Evolutionary conservation across 371 early-diverging fungal genomes (phyloP), one percentile per base, ranked within the genome.

Genomic region (Syncephalastrum sp.): DNA sequence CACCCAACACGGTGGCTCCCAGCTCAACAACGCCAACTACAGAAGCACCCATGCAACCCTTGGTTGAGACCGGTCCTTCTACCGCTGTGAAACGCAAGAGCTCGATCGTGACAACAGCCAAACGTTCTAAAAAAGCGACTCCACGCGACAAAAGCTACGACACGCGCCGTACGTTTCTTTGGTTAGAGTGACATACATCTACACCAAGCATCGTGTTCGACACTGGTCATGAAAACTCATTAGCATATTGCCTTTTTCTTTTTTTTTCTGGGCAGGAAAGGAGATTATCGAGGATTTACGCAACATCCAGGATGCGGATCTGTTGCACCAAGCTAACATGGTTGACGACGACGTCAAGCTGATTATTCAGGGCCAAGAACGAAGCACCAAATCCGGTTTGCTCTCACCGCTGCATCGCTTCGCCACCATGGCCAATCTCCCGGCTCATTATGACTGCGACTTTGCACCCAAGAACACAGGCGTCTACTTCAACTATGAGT

Each of bases 391-490:
- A 45, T 56, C 67, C 54, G 74, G 74, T 15, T 50, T 59, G 1
- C 41, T 73, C 8, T 60, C 71, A 3, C 75, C 79, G 23, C 55
- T 76, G 24, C 69, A 70, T 41, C 74, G 76, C 25, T 76, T 79
- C 51, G 66, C 76, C 5, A 70, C 70, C 1, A 72, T 75, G 61
- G 79, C 79, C 38, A 79, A 79, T 33, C 43, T 74, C 21, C 63
- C 72, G n/a, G 74, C 79, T 3, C 79, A 79, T 29, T 72, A 64
- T 47, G 79, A 79, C 43, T 70, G 74, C 43, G 79, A 79, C 42
- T 79, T 75, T 56, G 79, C 79, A 1, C 79, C 79, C 24, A 74
- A 74, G 42, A 79, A 79, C 51, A 70, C 79, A 3, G 79, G 79
- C 14, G 76, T 79, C 5, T 79, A 79, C 50, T 79, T 61, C 47